phyloP scores from a whole-genome alignment of 192 early-diverging fungal genomes.

The Backusella tuberculispora region DNA sequence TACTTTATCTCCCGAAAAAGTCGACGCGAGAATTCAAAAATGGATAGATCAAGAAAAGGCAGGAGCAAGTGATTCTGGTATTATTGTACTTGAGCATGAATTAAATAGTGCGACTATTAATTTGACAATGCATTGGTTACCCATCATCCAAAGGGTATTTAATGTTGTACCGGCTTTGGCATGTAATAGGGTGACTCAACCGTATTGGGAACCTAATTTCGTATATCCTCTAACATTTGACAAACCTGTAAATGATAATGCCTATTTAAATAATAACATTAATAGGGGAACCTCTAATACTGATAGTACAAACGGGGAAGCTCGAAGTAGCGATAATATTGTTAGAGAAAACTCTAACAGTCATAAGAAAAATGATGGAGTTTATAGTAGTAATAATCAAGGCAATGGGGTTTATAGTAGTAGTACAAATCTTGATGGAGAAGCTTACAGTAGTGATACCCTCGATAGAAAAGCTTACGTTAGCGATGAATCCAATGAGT shows the following conservation, averaged over 20 bases:
- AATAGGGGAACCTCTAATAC: not conserved
- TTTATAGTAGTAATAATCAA: not conserved
- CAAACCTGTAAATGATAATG: slow-evolving; percentile 8
- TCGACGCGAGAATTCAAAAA: slow-evolving; percentile 34
- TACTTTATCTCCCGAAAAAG: slow-evolving; percentile 23
- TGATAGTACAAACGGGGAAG: not conserved
- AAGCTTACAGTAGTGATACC: not conserved
- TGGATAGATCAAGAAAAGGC: slow-evolving; percentile 36
- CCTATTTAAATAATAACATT: not conserved
- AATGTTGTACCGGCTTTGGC: slow-evolving; percentile 34
- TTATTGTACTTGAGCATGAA: slow-evolving; percentile 48
- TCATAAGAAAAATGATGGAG: not conserved
- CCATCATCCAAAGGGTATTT: slow-evolving; percentile 37
- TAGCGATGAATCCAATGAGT: not conserved
- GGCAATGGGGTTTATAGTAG: not conserved
- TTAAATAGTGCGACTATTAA: slow-evolving; percentile 43
- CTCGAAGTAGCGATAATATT: no score
- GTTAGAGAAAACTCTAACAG: not conserved
- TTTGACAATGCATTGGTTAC: slow-evolving; percentile 47
- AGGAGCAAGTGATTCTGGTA: slow-evolving; percentile 17
- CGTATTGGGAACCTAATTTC: slow-evolving; percentile 44
- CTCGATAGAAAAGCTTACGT: not conserved
- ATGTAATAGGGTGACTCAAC: slow-evolving; percentile 39
- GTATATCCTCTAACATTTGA: slow-evolving; percentile 31
- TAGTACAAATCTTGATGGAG: no score